phyloP scores from a whole-genome alignment of 1,284 basidiomycete species.

The Trametes pubescens region DNA sequence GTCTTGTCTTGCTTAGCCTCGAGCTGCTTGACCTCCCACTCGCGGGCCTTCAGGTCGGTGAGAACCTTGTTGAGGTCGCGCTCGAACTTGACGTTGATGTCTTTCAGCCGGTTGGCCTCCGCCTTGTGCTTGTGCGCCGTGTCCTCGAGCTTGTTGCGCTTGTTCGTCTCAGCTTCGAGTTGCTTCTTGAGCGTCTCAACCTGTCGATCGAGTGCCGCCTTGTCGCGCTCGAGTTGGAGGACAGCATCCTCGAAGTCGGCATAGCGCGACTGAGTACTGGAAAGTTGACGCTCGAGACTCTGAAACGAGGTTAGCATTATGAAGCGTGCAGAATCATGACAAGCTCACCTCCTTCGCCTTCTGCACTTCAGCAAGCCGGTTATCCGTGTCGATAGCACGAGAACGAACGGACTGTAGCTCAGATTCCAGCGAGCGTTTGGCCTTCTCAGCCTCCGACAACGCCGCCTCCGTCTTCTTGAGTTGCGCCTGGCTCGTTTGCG shows the following conservation, averaged over 20 bases:
- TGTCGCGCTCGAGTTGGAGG: slow-evolving; percentile 84
- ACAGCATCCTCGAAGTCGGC: slow-evolving; percentile 90
- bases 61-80: slow-evolving; percentile 83
- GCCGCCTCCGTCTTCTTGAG: slow-evolving; percentile 61
- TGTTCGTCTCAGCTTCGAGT: slow-evolving; percentile 72
- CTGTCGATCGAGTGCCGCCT: slow-evolving; percentile 77
- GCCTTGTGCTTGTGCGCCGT: slow-evolving; percentile 68
- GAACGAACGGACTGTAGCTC: slow-evolving; percentile 78
- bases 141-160: slow-evolving; percentile 80
- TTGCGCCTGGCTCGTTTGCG: slow-evolving; percentile 60
- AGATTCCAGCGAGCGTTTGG: slow-evolving; percentile 73
- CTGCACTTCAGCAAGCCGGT: slow-evolving; percentile 65
- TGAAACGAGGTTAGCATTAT: slow-evolving; percentile 42
- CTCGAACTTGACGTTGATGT: slow-evolving; percentile 77
- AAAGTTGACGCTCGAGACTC: slow-evolving; percentile 81
- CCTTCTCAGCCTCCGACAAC: slow-evolving; percentile 73
- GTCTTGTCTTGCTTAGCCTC: slow-evolving; percentile 95
- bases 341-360: slow-evolving; percentile 76
- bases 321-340: slow-evolving; percentile 2
- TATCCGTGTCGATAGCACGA: slow-evolving; percentile 78
- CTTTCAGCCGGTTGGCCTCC: slow-evolving; percentile 76
- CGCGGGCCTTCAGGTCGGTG: slow-evolving; percentile 81
- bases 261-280: slow-evolving; percentile 76
- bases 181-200: slow-evolving; percentile 73
- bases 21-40: slow-evolving; percentile 88